phyloP scores from a whole-genome alignment of 2,329 filamentous ascomycete species.

The Pseudopithomyces maydicus region DNA sequence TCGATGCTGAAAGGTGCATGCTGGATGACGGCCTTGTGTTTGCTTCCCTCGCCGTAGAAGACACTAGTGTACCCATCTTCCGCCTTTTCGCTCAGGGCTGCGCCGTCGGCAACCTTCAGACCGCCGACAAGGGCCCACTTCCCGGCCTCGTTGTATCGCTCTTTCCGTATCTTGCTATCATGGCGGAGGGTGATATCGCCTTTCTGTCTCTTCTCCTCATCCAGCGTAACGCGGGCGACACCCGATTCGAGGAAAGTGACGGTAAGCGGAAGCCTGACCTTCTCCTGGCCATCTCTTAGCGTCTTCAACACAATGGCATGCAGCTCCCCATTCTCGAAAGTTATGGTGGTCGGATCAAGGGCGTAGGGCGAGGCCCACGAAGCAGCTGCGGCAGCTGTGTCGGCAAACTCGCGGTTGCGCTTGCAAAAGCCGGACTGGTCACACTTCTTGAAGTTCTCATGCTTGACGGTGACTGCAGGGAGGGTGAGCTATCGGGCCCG shows the following conservation, averaged over 20 bases:
- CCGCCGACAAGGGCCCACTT: conserved; percentile 87
- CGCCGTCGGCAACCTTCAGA: conserved; percentile 71
- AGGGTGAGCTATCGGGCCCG: conserved; percentile 2
- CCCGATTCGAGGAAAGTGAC: conserved; percentile 91
- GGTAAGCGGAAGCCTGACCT: conserved; percentile 79
- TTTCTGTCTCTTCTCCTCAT: conserved; percentile 88
- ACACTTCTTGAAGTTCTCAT: conserved; percentile 97
- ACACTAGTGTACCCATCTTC: conserved; percentile 72
- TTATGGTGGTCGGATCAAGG: conserved; percentile 72
- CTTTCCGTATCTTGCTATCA: conserved; percentile 81
- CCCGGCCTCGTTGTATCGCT: conserved; percentile 91
- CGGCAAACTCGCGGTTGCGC: conserved; percentile 88
- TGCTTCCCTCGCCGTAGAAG: conserved; percentile 75
- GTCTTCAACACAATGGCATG: conserved; percentile 83
- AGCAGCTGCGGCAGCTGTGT: conserved; percentile 69
- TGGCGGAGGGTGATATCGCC: conserved; percentile 88
- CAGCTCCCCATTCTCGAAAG: conserved; percentile 79
- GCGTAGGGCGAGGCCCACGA: conserved; percentile 83
- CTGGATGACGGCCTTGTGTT: conserved; percentile 81
- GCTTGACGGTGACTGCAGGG: conserved; percentile 77
- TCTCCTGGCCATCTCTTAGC: conserved; percentile 67
- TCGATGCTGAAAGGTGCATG: conserved; percentile 84
- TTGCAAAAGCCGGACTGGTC: conserved; percentile 96
- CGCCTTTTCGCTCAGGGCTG: conserved; percentile 69
- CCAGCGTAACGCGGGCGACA: conserved; percentile 82